Evolutionary conservation across 768 basidiomycete genomes (phyloP).

Genomic region (Pisolithus marmoratus): DNA sequence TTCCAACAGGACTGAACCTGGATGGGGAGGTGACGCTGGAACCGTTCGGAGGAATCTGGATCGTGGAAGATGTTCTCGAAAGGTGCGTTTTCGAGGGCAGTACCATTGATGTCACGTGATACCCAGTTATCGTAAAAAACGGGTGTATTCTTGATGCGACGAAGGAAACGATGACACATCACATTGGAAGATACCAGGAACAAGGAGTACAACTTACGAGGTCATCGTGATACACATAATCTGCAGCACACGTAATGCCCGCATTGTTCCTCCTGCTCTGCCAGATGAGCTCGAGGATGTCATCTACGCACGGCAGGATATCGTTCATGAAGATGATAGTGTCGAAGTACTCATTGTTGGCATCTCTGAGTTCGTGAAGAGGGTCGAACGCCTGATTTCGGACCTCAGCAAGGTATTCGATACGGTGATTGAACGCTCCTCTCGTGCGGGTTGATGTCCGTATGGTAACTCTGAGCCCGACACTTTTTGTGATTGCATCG

Average conservation of each 20-base stretch:
- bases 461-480: constrained; percentile 91
- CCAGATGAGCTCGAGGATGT: constrained; percentile 96
- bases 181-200: neutral
- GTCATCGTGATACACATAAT: constrained; percentile 99
- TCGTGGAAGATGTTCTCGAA: constrained; percentile 95
- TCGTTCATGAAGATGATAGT: constrained; percentile 99
- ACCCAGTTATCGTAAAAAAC: constrained; percentile 99
- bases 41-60: constrained; percentile 64
- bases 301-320: constrained; percentile 95
- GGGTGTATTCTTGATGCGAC: constrained; percentile 54
- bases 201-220: constrained; percentile 46
- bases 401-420: constrained; percentile 99
- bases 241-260: constrained; percentile 95
- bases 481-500: constrained; percentile 82
- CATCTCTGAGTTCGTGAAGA: constrained; percentile 86
- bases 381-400: constrained; percentile 97
- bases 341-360: constrained; percentile 93
- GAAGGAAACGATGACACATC: neutral
- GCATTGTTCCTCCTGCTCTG: constrained; percentile 91
- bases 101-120: constrained; percentile 96
- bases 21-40: constrained; percentile 87
- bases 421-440: constrained; percentile 97
- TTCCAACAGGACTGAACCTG: constrained; percentile 99
- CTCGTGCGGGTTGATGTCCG: constrained; percentile 88
- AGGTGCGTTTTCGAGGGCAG: constrained; percentile 95